phyloP scores from a whole-genome alignment of 2,329 filamentous ascomycete genomes.

The Fusarium xyrophilum region DNA sequence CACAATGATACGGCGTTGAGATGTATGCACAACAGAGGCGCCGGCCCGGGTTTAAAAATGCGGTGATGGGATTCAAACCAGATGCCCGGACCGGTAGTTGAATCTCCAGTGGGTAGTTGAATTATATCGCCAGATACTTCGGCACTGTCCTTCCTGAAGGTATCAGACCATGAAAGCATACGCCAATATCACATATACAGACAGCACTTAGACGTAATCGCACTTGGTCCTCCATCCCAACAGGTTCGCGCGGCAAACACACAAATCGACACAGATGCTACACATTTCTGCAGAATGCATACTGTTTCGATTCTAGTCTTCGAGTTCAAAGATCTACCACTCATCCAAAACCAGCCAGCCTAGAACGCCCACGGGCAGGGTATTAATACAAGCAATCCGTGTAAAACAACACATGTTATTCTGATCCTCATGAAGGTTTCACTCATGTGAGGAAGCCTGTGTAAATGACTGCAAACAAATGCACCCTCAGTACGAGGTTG shows the following conservation, averaged over 20 bases:
- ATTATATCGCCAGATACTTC: not conserved
- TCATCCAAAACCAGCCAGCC: constrained; percentile 29
- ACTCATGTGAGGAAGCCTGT: constrained; percentile 15
- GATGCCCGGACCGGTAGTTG: constrained; percentile 30
- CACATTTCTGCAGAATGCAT: not conserved
- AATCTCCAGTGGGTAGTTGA: not conserved
- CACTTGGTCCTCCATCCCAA: constrained; percentile 6
- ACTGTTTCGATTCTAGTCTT: not conserved
- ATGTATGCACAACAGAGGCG: not conserved
- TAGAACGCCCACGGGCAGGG: constrained; percentile 36
- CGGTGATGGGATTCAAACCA: not conserved
- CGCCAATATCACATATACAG: not conserved
- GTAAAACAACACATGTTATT: constrained; percentile 21
- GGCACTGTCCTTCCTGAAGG: not conserved
- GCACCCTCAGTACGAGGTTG: constrained; percentile 1
- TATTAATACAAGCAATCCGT: constrained; percentile 39
- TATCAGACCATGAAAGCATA: not conserved
- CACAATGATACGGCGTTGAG: not conserved
- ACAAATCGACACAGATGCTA: not conserved
- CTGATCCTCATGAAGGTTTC: constrained; percentile 21
- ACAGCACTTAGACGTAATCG: not conserved
- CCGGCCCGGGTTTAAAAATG: constrained; percentile 33
- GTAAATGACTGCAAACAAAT: constrained; percentile 3
- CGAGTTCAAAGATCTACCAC: constrained; percentile 6
- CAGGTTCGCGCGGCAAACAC: constrained; percentile 4